A percentile compares a stretch with the other conserved stretches of the same genome.
phyloP scores from a whole-genome alignment of 2,329 filamentous ascomycete genomes.

The Chalaropsis thielavioides region DNA sequence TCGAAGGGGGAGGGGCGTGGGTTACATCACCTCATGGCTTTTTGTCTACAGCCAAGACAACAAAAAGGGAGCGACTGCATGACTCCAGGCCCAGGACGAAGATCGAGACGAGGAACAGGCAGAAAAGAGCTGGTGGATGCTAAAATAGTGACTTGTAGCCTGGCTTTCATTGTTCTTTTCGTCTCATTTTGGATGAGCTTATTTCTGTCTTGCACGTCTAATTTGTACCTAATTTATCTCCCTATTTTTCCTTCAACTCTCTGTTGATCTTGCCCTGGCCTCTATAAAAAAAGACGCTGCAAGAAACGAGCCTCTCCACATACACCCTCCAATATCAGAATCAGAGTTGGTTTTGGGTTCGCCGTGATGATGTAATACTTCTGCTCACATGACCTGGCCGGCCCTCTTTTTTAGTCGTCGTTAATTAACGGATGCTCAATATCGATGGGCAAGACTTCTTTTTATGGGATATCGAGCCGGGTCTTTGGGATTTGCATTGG shows the following conservation, averaged over 20 bases:
- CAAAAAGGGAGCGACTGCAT: not conserved
- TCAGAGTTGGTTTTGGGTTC: not conserved
- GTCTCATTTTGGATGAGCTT: conserved; percentile 4
- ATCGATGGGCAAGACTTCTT: not conserved
- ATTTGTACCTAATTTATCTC: not conserved
- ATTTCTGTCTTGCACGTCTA: not conserved
- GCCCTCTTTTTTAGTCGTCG: not conserved
- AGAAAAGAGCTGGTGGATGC: not conserved
- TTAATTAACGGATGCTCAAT: not conserved
- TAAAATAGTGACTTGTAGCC: not conserved
- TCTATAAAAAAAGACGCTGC: not conserved
- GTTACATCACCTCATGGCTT: not conserved
- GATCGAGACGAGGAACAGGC: not conserved
- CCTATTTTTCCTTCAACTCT: not conserved
- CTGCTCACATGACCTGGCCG: not conserved
- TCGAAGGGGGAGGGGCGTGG: not conserved
- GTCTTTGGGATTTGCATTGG: not conserved
- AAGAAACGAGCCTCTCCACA: not conserved
- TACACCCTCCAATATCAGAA: not conserved
- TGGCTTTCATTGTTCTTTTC: not conserved
- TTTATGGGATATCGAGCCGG: not conserved
- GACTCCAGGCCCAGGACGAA: not conserved
- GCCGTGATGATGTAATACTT: not conserved
- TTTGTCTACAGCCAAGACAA: not conserved
- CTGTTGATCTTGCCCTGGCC: not conserved